Evolutionary conservation across 1,284 basidiomycete genomes (phyloP), one percentile per base, ranked within the genome.

Genomic region (Ustilago tritici): DNA sequence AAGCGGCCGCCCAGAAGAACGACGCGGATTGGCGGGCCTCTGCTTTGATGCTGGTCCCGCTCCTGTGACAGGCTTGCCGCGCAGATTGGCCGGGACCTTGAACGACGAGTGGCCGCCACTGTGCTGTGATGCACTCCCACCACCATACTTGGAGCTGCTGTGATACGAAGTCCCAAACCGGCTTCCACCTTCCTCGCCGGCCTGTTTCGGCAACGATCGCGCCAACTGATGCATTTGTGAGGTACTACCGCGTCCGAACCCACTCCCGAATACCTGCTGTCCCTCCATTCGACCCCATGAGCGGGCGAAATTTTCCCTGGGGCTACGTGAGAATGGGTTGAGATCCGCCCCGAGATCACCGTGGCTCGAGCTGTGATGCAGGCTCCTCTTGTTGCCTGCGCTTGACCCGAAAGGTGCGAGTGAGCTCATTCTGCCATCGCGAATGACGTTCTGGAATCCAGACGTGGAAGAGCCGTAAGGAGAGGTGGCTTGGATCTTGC

Each of bases 401-500:
- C 70, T 73, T 2, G 71, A 53, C 0, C 55, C 74, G 31, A 76
- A 71, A 0, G 72, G 56, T 10, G 65, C 58, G 6, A 65, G 52
- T 2, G 73, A 66, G 49, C 79, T 70, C 11, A 69, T 59, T 12
- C 74, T 50, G 28, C 77, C 77, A 50, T 73, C 71, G 19, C 72
- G 67, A 15, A 64, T 32, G 40, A 67, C 46, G 14, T 54, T 67
- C 56, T 74, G 76, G 35, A 78, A 78, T 38, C 76, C 76, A 19
- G 76, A 78, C 50, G 58, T 43, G 23, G 78, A 75, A 2, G 75
- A 72, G 59, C 75, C 65, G 61, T 77, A 80, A 0, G 78, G 78
- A 8, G 78, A 80, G 0, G 56, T 57, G 14, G 61, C 69, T n/a
- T 65, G 69, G 34, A 74, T 62, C 43, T 65, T 68, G 61, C 64